Conservation (phyloP, 2,329 filamentous ascomycete species). For the Alternaria triticimaculans region DNA sequence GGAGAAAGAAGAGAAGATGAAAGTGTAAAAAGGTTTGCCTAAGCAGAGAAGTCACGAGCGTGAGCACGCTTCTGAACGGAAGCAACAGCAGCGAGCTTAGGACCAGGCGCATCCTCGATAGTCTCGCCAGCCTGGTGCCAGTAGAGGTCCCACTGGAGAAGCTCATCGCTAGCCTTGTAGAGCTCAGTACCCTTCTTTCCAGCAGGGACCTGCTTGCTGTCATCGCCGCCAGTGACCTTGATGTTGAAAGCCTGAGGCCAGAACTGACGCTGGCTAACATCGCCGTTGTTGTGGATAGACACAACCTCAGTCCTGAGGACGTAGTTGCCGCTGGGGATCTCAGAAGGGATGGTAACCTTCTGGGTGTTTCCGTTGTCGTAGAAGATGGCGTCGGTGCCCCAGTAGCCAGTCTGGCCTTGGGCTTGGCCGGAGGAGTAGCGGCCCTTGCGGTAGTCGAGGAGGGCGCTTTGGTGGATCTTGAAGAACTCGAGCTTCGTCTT, state of each 20-base stretch:
- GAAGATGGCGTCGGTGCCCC: constrained; percentile 45
- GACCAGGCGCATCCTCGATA: constrained; percentile 30
- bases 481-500: constrained; percentile 42
- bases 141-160: constrained; percentile 40
- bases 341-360: constrained; percentile 40
- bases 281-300: constrained; percentile 46
- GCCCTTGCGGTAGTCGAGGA: constrained; percentile 37
- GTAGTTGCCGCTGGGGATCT: constrained; percentile 44
- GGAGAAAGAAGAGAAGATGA: not conserved
- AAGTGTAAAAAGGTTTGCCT: not conserved
- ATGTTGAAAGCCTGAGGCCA: constrained; percentile 48
- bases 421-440: constrained; percentile 31
- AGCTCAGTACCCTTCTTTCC: constrained; percentile 42
- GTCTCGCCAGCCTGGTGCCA: constrained; percentile 37
- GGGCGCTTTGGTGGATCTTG: constrained; percentile 42
- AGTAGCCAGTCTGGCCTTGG: constrained; percentile 36
- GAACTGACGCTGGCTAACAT: constrained; percentile 40
- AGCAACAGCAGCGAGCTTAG: constrained; percentile 27
- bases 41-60: constrained; percentile 37
- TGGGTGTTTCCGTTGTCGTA: constrained; percentile 43
- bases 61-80: constrained; percentile 25
- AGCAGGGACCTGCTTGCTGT: constrained; percentile 28
- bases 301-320: constrained; percentile 45
- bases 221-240: constrained; percentile 40
- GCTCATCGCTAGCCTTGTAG: constrained; percentile 34